These are phyloP conservation scores for Sarcocystis neurona DNA, from an alignment of 169 alveolate species.

Conservation along the genomic window DNA sequence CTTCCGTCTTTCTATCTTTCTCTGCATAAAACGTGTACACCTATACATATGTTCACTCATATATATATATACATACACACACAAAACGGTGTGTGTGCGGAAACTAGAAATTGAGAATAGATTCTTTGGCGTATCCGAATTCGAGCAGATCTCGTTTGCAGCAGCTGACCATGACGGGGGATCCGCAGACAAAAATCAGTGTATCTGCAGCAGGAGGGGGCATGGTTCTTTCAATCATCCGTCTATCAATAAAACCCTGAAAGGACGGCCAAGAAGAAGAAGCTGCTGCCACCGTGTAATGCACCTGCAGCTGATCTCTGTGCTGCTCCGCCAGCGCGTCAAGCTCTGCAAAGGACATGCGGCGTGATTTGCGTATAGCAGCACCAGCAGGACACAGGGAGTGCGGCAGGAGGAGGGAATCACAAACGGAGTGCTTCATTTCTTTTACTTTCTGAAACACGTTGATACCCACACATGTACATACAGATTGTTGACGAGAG, in stretches of 20 bases:
- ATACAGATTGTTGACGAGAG: too few relatives aligned
- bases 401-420: not conserved
- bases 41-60: too few relatives aligned
- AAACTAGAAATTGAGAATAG: conserved; percentile 48
- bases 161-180: conserved; percentile 74
- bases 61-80: too few relatives aligned
- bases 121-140: conserved; percentile 44
- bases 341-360: conserved; percentile 33
- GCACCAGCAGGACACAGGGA: not conserved
- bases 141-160: conserved; percentile 36
- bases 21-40: too few relatives aligned
- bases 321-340: conserved; percentile 51
- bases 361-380: too few relatives aligned
- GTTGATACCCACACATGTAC: too few relatives aligned
- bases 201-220: conserved; percentile 74
- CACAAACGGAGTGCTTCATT: too few relatives aligned
- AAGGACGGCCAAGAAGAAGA: conserved; percentile 71
- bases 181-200: conserved; percentile 78
- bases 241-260: conserved; percentile 73
- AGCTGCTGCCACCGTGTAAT: conserved; percentile 67
- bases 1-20: too few relatives aligned
- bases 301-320: conserved; percentile 65
- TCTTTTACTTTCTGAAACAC: too few relatives aligned
- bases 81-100: too few relatives aligned
- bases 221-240: conserved; percentile 69